Evolutionary conservation across 225 moss, liverwort and hornwort genomes (phyloP), one percentile per base, ranked within the genome.

Genomic region (Polytrichum formosum): DNA sequence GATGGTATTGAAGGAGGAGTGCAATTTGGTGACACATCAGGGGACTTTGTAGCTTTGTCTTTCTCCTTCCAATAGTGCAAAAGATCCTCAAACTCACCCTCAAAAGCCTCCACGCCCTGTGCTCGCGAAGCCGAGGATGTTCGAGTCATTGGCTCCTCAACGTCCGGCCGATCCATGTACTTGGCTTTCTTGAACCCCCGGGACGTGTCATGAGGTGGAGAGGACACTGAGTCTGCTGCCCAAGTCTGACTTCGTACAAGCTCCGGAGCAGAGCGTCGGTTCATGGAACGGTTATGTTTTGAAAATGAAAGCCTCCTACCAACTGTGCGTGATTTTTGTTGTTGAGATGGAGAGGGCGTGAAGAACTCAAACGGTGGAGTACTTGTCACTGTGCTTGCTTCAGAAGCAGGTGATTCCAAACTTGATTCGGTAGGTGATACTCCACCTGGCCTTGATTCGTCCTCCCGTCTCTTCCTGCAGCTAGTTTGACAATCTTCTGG

Each of bases 301-400:
- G 67, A 37, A 31, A 53, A 55, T 67, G 72, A 28, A 46, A 61
- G 46, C 46, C 18, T 79, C 64, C 73, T 16, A 30, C 67, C 74
- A 30, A 67, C 7, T 18, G 35, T 70, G 5, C 56, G n/a, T 7
- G 67, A 77, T 58, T 70, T 67, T 25, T 64, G 58, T 25, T 61
- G 58, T 13, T 28, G 70, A 20, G 67, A 67, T 18, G 72, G 69
- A 20, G 79, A 37, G 6, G 77, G 37, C 35, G 74, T 74, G 29
- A 79, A 72, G 53, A 85, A 85, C 58, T 82, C 81, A 20, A 74
- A 85, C 30, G 82, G 69, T 21, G 82, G 82, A 72, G 76, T 82
- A 69, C 77, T 74, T 19, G 74, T 72, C 23, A 72, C 70, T 53
- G 70, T 76, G 65, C 67, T 70, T 21, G 78, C 76, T 54, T 73